Conservation (phyloP, 139 green algal species). For the Chlorella sp. region DNA sequence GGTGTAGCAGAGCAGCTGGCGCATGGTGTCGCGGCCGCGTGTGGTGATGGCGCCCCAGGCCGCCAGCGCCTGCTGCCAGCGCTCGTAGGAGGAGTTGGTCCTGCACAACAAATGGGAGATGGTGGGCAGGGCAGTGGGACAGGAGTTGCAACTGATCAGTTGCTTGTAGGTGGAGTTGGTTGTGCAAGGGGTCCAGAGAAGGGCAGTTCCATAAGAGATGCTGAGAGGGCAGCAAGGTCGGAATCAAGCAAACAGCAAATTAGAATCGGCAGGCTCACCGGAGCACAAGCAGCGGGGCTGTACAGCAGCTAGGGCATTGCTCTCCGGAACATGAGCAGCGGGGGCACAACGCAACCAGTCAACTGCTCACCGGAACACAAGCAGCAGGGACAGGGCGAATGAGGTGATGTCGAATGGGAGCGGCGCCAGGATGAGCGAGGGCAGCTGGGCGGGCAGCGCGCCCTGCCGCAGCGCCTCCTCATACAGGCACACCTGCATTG, state of each 20-base stretch:
- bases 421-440: slow-evolving; percentile 1
- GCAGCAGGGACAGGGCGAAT: slow-evolving; percentile 44
- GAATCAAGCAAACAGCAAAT: too few relatives aligned
- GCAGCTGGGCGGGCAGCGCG: background rate
- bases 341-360: too few relatives aligned
- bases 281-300: slow-evolving; percentile 52
- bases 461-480: slow-evolving; percentile 14
- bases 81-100: slow-evolving; percentile 47
- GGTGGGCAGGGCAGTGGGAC: too few relatives aligned
- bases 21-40: slow-evolving; percentile 34
- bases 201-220: too few relatives aligned
- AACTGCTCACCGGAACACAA: slow-evolving; percentile 45
- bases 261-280: too few relatives aligned
- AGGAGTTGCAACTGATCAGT: too few relatives aligned
- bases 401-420: slow-evolving; percentile 42
- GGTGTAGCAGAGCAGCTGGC: slow-evolving; percentile 29
- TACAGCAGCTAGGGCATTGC: too few relatives aligned
- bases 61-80: slow-evolving; percentile 36
- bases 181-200: background rate
- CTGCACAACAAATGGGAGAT: slow-evolving; percentile 25
- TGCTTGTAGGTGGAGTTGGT: slow-evolving; percentile 49
- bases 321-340: slow-evolving; percentile 49
- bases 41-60: slow-evolving; percentile 37
- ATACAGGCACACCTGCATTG: background rate
- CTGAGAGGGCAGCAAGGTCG: background rate